Evolutionary conservation across 345 rosid species (phyloP), one percentile per base, ranked within the genome.

Genomic region (Laguncularia racemosa): DNA sequence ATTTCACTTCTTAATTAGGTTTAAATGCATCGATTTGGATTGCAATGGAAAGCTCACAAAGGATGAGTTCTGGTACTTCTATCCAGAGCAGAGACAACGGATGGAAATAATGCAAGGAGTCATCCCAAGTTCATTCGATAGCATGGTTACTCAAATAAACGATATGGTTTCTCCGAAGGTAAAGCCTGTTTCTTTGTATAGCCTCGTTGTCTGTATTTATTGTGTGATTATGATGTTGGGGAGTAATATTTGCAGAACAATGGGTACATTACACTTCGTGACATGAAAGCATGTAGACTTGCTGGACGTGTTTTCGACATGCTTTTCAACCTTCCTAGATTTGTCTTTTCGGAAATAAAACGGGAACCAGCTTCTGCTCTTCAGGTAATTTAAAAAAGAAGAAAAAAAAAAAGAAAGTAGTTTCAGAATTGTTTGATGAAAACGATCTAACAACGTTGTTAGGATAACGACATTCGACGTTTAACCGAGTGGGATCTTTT

Each of bases 161-260:
- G 75, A 71, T 44, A 71, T 71, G 75, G 64, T 71, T 60, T 67
- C 67, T 40, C 75, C 75, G 52, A 70, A 71, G 75, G 75, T 71
- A 44, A 18, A 56, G 17, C 46, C 19, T 65, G 46, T 44, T 16
- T 20, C 20, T 3, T 4, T 20, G 8, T 1, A 2, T 20, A 3
- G 14, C n/a, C 13, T 6, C 18, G n/a, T 12, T 10, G 16, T 1
- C 0, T 11, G 8, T 26, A 15, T 46, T 18, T 17, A 13, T 14
- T 16, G 14, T 7, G 12, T 46, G 13, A 13, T 20, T 14, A 17
- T 15, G 18, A 49, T 33, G 40, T 33, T 33, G 40, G 1, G 11
- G 7, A 10, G 1, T 6, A 2, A 21, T 38, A 26, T 57, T 17
- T 61, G 60, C 71, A 71, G 75, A 28, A 57, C 40, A 67, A 66